These are phyloP conservation scores for Logfia minima DNA, from an alignment of 129 eudicot genomes.

Conservation along the genomic window DNA sequence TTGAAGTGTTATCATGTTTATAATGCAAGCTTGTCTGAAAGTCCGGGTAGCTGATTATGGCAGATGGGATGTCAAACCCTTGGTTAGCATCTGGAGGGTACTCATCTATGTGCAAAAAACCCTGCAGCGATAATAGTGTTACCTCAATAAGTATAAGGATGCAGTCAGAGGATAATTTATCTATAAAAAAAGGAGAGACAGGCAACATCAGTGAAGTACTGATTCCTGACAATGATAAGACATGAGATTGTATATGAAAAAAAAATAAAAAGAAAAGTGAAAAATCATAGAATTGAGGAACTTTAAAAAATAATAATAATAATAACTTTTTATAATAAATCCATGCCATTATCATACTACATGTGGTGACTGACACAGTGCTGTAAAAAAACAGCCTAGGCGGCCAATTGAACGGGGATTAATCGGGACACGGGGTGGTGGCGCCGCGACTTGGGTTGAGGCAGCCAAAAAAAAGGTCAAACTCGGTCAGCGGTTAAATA, in stretches of 20 bases:
- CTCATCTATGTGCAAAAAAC: constrained; percentile 95
- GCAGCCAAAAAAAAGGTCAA: too few species aligned
- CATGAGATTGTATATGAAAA: background rate
- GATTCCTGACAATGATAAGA: background rate
- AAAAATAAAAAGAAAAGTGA: background rate
- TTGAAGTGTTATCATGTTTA: constrained; percentile 39
- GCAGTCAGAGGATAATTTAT: background rate
- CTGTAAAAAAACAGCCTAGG: too few species aligned
- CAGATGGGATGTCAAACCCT: constrained; percentile 98
- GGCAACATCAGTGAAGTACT: background rate
- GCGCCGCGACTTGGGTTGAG: too few species aligned
- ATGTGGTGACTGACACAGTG: background rate
- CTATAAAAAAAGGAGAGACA: background rate
- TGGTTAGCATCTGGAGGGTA: constrained; percentile 99
- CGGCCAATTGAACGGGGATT: too few species aligned
- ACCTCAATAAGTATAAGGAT: background rate
- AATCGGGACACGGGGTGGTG: too few species aligned
- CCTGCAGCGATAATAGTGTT: constrained; percentile 44
- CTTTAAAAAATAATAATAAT: background rate
- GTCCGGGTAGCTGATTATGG: constrained; percentile 76
- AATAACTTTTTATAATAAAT: background rate
- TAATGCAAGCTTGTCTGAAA: constrained; percentile 55
- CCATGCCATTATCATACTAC: background rate
- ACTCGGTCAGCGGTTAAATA: too few species aligned
- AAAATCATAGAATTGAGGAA: background rate